These are phyloP conservation scores for Boletus mariae DNA, from an alignment of 1,284 basidiomycete genomes.

Conservation along the genomic window DNA sequence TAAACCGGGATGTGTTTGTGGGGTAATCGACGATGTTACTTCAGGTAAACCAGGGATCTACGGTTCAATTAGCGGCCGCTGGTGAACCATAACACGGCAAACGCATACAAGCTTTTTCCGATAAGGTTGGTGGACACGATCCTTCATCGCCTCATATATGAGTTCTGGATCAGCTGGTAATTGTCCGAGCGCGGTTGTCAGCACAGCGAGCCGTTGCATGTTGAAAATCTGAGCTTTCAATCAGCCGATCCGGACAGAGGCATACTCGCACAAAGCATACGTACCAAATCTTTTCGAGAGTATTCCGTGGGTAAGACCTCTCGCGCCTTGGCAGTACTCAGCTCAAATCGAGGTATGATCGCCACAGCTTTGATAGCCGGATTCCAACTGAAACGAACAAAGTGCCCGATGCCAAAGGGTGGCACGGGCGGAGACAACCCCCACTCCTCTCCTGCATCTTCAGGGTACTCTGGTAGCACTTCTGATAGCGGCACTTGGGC, in stretches of 20 bases:
- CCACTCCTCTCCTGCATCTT: conserved; percentile 90
- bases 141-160: conserved; percentile 99
- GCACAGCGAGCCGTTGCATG: conserved; percentile 93
- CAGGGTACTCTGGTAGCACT: conserved; percentile 94
- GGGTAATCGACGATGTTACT: conserved; percentile 87
- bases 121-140: conserved; percentile 97
- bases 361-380: conserved; percentile 88
- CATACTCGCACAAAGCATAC: conserved; percentile 31
- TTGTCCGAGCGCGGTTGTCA: conserved; percentile 91
- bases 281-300: conserved; percentile 86
- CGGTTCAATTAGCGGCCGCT: neutral
- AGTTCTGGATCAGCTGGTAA: conserved; percentile 90
- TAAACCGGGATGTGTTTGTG: conserved; percentile 85
- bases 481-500: conserved; percentile 93
- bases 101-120: conserved; percentile 74
- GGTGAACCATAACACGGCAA: neutral
- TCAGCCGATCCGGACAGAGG: conserved; percentile 2
- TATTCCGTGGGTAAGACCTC: conserved; percentile 84
- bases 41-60: conserved; percentile 94
- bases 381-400: conserved; percentile 88
- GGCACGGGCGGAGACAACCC: conserved; percentile 85
- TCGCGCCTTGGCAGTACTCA: conserved; percentile 93
- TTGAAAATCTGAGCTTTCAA: conserved; percentile 83
- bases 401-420: conserved; percentile 91
- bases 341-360: conserved; percentile 94